Evolutionary conservation across 345 rosid genomes (phyloP).

Genomic region (Excoecaria cochinchinensis): DNA sequence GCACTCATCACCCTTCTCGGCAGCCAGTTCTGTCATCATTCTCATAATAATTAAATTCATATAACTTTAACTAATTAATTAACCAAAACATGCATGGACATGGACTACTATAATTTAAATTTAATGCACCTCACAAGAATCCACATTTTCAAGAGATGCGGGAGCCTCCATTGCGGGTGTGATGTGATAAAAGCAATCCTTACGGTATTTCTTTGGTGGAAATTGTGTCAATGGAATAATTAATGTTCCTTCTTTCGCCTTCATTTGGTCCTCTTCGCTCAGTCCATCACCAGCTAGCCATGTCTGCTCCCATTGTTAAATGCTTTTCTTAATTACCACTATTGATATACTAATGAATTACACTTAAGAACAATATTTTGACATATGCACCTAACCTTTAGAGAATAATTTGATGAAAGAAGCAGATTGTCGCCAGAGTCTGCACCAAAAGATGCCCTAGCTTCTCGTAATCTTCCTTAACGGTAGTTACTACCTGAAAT

Average conservation of each 20-base stretch:
- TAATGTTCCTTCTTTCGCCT: conserved; percentile 51
- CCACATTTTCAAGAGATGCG: conserved; percentile 48
- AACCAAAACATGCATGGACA: too few species aligned
- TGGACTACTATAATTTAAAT: background rate
- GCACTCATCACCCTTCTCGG: conserved; percentile 82
- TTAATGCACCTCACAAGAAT: conserved; percentile 69
- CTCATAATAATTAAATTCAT: background rate
- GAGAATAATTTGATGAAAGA: conserved; percentile 30
- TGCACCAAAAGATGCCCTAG: conserved; percentile 32
- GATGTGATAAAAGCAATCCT: conserved; percentile 52
- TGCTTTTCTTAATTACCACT: too few species aligned
- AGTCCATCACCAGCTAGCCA: conserved; percentile 67
- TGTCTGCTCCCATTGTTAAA: conserved; percentile 26
- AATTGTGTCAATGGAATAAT: conserved; percentile 71
- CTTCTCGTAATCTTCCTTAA: conserved; percentile 40
- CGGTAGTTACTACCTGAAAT: conserved; percentile 39
- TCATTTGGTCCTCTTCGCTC: conserved; percentile 45
- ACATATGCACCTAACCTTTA: conserved; percentile 31
- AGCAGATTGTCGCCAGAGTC: conserved; percentile 26
- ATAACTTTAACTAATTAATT: background rate
- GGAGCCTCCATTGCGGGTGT: conserved; percentile 68
- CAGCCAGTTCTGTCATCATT: conserved; percentile 54
- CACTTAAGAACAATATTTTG: too few species aligned
- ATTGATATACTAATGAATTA: too few species aligned
- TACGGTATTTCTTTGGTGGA: conserved; percentile 43